Evolutionary conservation across 2,329 filamentous ascomycete genomes (phyloP), one percentile per base, ranked within the genome.

Genomic region (Nigrograna mackinnonii): DNA sequence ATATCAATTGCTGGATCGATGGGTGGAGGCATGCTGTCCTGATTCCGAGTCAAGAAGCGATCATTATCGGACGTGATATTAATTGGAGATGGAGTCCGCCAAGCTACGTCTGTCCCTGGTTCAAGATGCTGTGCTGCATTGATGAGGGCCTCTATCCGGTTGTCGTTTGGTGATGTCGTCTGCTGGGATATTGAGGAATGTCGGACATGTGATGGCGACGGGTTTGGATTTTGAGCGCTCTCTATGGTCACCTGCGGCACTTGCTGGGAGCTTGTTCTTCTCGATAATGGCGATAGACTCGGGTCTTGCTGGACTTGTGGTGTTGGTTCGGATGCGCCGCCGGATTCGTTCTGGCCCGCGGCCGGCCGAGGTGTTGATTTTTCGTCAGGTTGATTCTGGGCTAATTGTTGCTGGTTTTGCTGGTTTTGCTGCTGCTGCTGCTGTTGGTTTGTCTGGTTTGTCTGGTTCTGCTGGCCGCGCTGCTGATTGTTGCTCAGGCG

Each of bases 1-100:
- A 60, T 65, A 22, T 67, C 63, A 44, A 68, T 68, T 20, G 63
- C 63, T 6, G 64, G 64, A 41, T 68, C 64, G 18, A 68, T 68
- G 3, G 64, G 64, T 13, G 64, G 63, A n/a, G 59, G 58, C 57
- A 68, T 49, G 30, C 34, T 60, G 22, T 67, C 60, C 16, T 55
- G 60, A n/a, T 40, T 49, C 21, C 57, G 59, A 14, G 46, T 54
- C 40, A 60, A 37, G 33, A 55, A 50, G 3, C 58, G 53, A 13
- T 49, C 49, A 45, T 54, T 49, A 22, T 58, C 58, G 22, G 50
- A 35, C 6, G 54, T 53, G 5, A 55, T 47, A 35, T 61, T 62
- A 33, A 61, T 56, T 36, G 61, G 62, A 21, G 61, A 66, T 16
- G 62, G 64, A 4, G 64, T 64, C 26, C 58, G 58, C 64, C 64